A percentile compares a stretch with the other conserved stretches of the same genome.
phyloP scores from a whole-genome alignment of 208 protist species.

The Entamoeba histolytica region DNA sequence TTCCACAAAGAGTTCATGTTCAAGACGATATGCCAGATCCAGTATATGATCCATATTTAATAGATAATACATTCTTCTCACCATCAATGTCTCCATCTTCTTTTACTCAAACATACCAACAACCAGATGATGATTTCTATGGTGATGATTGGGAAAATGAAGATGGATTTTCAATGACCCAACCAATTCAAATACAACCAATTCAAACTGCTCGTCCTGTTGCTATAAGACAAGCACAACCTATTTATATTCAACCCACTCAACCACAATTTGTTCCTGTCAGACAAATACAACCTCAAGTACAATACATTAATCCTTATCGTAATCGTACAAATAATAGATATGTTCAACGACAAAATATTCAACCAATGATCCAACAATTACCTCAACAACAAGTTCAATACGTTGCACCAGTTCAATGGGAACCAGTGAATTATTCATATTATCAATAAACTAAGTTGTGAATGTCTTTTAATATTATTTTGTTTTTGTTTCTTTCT shows the following conservation, averaged over 20 bases:
- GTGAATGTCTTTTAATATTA: too few species aligned
- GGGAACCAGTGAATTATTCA: background rate
- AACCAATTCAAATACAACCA: background rate
- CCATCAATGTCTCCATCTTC: background rate
- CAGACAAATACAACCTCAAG: background rate
- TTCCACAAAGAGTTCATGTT: background rate
- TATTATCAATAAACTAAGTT: background rate
- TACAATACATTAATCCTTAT: background rate
- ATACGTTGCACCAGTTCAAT: background rate
- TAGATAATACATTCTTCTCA: background rate
- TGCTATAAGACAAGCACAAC: background rate
- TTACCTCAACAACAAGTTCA: background rate
- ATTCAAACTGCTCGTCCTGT: background rate
- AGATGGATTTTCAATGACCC: background rate
- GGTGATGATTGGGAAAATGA: background rate
- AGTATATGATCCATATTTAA: background rate
- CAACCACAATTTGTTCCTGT: background rate
- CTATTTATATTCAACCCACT: background rate
- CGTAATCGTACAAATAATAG: background rate
- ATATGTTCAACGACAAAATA: background rate
- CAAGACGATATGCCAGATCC: background rate
- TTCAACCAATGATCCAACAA: background rate
- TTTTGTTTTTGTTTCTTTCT: too few species aligned
- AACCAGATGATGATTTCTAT: background rate
- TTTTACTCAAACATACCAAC: background rate